Evolutionary conservation across 345 rosid genomes (phyloP), one percentile per base, ranked within the genome.

Genomic region (Syzygium aqueum): DNA sequence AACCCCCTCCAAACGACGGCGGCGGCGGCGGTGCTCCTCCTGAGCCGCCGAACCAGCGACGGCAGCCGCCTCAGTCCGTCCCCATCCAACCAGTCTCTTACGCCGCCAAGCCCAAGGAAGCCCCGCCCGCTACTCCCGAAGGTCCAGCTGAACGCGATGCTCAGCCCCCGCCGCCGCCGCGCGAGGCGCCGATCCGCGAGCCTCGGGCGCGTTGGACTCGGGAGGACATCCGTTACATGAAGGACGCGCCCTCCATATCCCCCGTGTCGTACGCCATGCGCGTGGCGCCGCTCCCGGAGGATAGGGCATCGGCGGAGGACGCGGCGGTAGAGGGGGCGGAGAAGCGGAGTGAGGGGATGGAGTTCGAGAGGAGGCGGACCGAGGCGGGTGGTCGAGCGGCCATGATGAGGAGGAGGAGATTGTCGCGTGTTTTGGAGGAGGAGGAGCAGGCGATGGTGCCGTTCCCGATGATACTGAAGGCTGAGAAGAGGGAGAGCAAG

Each of bases 221-320:
- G 23, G 98, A 94, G 87, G 99, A 97, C 78, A 87, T 92, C 85
- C 94, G 99, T 7, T 96, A 95, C 85, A 90, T 96, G 84, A 96
- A 93, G 88, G 94, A 95, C 86, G 88, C 33, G 8, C 89, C 96
- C 14, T 87, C 92, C 7, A 91, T 97, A 57, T 73, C 93, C 59
- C 94, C 97, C 23, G 95, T 95, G 16, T 95, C 99, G 5, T 96
- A 95, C 84, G 94, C 96, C 22, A 19, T 89, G 21, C 95, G 97
- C 3, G 96, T 94, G 22, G 98, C 98, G 27, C 99, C 99, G 14
- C 95, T 97, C 3, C 99, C 99, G 10, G 99, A 96, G 88, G 95
- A 93, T 87, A 94, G 90, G 53, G 88, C 61, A 5, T 25, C 83
- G 25, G 86, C 83, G 25, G 86, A 77, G 54, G 93, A 87, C 84